phyloP scores from a whole-genome alignment of 371 early-diverging fungal genomes.

The Mortierella sp. region DNA sequence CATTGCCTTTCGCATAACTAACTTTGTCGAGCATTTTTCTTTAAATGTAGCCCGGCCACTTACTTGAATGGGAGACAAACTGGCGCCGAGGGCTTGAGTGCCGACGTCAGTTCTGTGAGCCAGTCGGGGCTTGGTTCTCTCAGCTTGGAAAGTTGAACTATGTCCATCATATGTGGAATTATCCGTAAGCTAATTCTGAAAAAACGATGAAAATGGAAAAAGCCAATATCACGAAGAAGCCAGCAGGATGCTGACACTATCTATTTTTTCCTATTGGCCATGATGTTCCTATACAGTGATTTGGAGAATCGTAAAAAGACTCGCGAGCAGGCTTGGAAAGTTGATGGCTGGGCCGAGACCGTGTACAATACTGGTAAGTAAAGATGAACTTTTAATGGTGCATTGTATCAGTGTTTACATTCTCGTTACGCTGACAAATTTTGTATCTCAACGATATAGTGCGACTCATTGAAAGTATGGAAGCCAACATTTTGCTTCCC shows the following conservation, averaged over 20 bases:
- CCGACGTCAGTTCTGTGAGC: conserved; percentile 87
- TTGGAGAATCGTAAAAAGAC: conserved; percentile 88
- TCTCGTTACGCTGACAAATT: background rate
- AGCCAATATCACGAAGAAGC: no score
- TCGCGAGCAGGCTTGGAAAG: conserved; percentile 93
- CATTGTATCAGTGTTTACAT: no score
- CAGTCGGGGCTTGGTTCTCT: conserved; percentile 96
- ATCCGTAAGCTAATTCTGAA: conserved; percentile 66
- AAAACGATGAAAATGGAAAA: no score
- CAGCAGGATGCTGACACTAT: no score
- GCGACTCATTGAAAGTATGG: conserved; percentile 86
- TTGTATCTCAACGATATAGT: conserved; percentile 60
- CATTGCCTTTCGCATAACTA: no score
- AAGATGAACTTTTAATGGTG: background rate
- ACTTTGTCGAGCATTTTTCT: background rate
- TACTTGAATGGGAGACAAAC: conserved; percentile 94
- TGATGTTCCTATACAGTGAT: conserved; percentile 61
- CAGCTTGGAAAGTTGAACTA: conserved; percentile 90
- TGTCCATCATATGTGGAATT: conserved; percentile 96
- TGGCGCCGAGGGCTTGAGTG: conserved; percentile 92
- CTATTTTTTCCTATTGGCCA: no score
- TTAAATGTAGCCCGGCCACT: conserved; percentile 77
- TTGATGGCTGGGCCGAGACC: conserved; percentile 94
- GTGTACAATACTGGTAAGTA: conserved; percentile 87
- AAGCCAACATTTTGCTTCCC: conserved; percentile 86